phyloP scores from a whole-genome alignment of 225 moss, liverwort and hornwort genomes.

The Asterella californica region DNA sequence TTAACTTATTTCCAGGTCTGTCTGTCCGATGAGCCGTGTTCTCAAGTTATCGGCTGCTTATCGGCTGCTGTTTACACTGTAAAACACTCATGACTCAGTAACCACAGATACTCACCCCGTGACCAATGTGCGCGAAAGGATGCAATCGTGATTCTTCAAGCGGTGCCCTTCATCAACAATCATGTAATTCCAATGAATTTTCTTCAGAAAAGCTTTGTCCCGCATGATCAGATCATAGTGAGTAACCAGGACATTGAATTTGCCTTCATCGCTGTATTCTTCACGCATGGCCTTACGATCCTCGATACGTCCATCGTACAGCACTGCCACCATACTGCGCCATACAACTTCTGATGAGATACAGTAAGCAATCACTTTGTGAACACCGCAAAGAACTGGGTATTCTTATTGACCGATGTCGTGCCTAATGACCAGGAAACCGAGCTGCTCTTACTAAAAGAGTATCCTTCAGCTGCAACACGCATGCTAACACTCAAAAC shows the following conservation, averaged over 20 bases:
- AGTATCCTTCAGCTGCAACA: not conserved
- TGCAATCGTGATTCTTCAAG: conserved; percentile 96
- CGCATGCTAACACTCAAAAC: not conserved
- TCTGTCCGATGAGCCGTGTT: not conserved
- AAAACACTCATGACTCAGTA: not conserved
- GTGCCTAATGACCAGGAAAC: no score
- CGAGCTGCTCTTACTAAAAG: not conserved
- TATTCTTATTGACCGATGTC: no score
- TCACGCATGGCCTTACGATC: conserved; percentile 80
- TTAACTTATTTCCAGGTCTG: not conserved
- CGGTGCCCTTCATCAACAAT: conserved; percentile 98
- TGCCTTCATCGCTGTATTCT: conserved; percentile 76
- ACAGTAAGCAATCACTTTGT: not conserved
- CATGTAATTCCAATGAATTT: conserved; percentile 95
- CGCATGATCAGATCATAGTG: conserved; percentile 99
- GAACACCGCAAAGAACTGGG: not conserved
- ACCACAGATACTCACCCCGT: conserved; percentile 41
- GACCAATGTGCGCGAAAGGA: conserved; percentile 88
- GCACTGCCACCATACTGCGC: conserved; percentile 57
- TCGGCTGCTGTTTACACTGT: not conserved
- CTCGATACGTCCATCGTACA: conserved; percentile 94
- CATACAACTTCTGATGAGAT: conserved; percentile 1
- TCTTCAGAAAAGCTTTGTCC: conserved; percentile 93
- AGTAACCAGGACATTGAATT: conserved; percentile 86
- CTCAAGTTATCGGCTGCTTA: not conserved